A percentile compares a stretch with the other conserved stretches of the same genome.
These are phyloP conservation scores for Emydomyces testavorans DNA, from an alignment of 2,329 filamentous ascomycete species.

Conservation along the genomic window DNA sequence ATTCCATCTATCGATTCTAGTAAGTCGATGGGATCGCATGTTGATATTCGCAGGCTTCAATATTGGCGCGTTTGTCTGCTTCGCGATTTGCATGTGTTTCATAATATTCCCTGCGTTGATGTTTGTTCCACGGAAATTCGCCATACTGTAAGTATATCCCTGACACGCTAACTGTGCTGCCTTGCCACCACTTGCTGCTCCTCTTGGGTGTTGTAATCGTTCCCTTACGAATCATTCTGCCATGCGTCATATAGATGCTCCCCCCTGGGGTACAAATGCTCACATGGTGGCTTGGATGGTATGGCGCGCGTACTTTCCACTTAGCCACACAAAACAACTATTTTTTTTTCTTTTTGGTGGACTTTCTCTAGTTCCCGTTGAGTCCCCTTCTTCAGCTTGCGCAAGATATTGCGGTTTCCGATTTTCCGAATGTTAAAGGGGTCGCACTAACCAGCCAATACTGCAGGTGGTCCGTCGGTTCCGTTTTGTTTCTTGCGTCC, in stretches of 20 bases:
- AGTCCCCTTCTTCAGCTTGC: neutral
- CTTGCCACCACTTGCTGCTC: conserved; percentile 14
- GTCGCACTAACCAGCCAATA: conserved; percentile 1
- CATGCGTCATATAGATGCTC: neutral
- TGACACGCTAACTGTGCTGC: conserved; percentile 13
- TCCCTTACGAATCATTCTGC: neutral
- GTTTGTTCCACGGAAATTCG: conserved; percentile 81
- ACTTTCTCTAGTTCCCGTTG: conserved; percentile 1
- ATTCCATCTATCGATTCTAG: conserved; percentile 39
- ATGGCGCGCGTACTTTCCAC: neutral
- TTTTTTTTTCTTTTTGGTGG: neutral
- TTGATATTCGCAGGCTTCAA: conserved; percentile 88
- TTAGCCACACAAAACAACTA: neutral
- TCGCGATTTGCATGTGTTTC: conserved; percentile 73
- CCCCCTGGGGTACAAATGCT: neutral
- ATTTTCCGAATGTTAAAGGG: neutral
- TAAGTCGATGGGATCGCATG: conserved; percentile 93
- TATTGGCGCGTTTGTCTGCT: conserved; percentile 76
- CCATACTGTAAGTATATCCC: conserved; percentile 69
- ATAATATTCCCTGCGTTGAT: conserved; percentile 74
- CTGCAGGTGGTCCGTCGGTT: conserved; percentile 84
- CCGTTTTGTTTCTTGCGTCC: conserved; percentile 75
- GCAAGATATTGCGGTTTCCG: neutral
- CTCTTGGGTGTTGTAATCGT: conserved; percentile 16
- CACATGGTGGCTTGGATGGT: neutral